Evolutionary conservation across 352 stramenopile species (phyloP), one percentile per base, ranked within the genome.

Genomic region (Pythium dissimile): DNA sequence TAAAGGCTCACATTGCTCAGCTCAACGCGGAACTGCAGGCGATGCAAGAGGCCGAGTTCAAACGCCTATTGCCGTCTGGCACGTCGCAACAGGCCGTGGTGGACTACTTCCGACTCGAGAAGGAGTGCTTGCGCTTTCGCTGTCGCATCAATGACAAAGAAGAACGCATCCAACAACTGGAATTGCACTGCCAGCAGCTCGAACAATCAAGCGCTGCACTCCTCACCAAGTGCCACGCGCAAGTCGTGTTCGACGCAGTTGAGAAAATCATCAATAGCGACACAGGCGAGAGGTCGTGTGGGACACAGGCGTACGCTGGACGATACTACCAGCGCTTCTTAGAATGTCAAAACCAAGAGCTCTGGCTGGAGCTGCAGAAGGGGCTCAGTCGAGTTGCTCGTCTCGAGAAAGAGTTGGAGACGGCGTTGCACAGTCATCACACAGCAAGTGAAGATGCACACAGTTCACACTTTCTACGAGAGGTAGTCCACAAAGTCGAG

Each of bases 101-200:
- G 13, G 51, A 61, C 27, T 66, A 61, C 26, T 66, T 66, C 24
- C 35, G 45, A 9, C 23, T 66, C 0, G 59, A 66, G 30, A 59
- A 60, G 21, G 51, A 66, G 37, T 54, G 31, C 28, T 35, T 66
- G 21, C 34, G 31, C 2, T 32, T 66, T 6, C 24, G 30, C n/a
- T 34, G 43, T 21, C 43, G 43, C 5, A 26, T 66, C 0, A 31
- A 41, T 11, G 44, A 60, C 5, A 51, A 45, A 20, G 44, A 66
- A 6, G 27, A 50, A 30, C 26, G 49, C 2, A 43, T 66, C 16
- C 18, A 58, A 15, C 35, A 57, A 18, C 50, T 66, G 2, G 24
- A 57, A 37, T n/a, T 45, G 41, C 42, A 60, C 9, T 47, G 37
- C 20, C 23, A 51, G 13, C 26, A 62, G 11, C 38, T 62, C 5